Base-by-base conservation (phyloP, 2,329 filamentous ascomycete genomes). In the Alternaria incomplexa region DNA sequence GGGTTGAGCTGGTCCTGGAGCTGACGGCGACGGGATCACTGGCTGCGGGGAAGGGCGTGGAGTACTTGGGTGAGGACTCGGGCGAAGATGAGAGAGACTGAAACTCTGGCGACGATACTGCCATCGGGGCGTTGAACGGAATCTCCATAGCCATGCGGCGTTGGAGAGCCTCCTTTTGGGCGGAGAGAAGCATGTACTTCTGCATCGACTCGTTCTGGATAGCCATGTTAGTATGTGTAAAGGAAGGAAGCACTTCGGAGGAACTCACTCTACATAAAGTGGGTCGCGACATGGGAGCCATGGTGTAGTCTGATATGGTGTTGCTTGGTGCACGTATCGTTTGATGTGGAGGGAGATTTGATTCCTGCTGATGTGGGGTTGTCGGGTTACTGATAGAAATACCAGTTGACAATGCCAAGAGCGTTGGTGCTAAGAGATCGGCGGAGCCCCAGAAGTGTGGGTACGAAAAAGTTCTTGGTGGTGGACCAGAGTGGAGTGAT, bases 141-240 rank as follows among this genome's bases (percentile, higher is more conserved):
- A 79, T 63, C 44, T 77, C 68, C 63, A 81, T 69, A 11, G 79
- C 81, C 23, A 83, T 70, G 25, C 80, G 75, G 43, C 79, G 77
- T 54, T 78, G 80, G 40, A 82, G 65, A 46, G 72, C 74, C 62
- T 80, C 79, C 65, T 82, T 79, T 55, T 82, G 80, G 22, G 77
- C 79, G 47, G 78, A 76, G 15, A 83, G 74, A 11, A 78, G 67
- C 62, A 82, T 76, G 68, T 82, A 82, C 59, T 75, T 78, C 63
- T 80, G 76, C 69, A 81, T 76, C 4, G 75, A 72, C 60, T 79
- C 72, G 58, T 74, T 70, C 72, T 73, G 25, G 2, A 20, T 4
- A 22, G 7, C 4, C 22, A 50, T 9, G 66, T 77, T 58, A 75
- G 68, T 17, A 30, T 43, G 17, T 43, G n/a, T 17, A 13, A 12